Evolutionary conservation across 1,284 basidiomycete species (phyloP).

Genomic region (Limonomyces culmigenus): DNA sequence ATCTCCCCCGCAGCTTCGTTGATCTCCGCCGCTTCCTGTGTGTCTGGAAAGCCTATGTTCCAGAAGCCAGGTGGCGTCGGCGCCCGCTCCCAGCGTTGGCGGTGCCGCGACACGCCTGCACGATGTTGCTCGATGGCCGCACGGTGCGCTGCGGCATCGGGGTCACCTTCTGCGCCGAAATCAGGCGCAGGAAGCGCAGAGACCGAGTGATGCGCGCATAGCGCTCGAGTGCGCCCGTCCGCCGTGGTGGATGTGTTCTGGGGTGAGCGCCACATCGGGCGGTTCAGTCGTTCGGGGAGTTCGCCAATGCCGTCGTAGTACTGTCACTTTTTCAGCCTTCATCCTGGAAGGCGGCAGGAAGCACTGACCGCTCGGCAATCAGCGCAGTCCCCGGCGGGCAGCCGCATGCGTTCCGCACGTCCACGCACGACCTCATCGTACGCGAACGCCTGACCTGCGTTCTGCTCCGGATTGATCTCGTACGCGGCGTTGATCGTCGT

Average conservation of each 20-base stretch:
- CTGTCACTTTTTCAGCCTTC: background rate
- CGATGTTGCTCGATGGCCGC: background rate
- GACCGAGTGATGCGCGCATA: no score
- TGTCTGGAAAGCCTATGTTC: background rate
- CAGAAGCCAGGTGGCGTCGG: background rate
- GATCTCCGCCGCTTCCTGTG: background rate
- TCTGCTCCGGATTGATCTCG: background rate
- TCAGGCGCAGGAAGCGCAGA: no score
- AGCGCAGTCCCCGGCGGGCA: background rate
- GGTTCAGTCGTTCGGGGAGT: background rate
- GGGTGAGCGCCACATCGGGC: background rate
- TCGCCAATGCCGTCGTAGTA: background rate
- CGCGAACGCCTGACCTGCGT: background rate
- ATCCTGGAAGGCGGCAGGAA: background rate
- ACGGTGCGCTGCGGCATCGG: no score
- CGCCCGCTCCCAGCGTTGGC: background rate
- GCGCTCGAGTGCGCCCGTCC: no score
- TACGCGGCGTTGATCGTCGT: background rate
- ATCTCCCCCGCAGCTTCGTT: no score
- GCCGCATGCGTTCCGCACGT: background rate
- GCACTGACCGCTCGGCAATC: background rate
- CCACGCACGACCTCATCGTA: background rate
- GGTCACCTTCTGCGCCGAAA: no score
- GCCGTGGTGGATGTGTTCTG: no score
- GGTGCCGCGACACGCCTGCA: background rate